These are phyloP conservation scores for Candida oleophila DNA, from an alignment of 805 yeast genomes.

Conservation along the genomic window DNA sequence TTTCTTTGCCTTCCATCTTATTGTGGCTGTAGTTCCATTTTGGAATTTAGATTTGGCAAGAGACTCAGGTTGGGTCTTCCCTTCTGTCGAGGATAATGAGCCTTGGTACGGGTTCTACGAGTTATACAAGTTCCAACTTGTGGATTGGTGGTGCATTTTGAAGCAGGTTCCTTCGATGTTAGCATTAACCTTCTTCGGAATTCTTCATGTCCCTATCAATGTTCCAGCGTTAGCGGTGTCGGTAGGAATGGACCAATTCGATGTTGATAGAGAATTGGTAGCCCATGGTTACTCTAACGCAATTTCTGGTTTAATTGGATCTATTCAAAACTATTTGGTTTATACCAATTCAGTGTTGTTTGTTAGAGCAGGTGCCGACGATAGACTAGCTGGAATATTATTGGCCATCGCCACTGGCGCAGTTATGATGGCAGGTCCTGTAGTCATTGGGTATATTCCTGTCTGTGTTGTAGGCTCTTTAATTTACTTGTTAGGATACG, in stretches of 20 bases:
- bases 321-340: conserved; percentile 91
- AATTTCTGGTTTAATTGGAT: conserved; percentile 78
- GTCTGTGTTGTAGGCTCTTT: conserved; percentile 94
- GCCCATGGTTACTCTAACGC: conserved; percentile 94
- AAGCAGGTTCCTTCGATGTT: conserved; percentile 87
- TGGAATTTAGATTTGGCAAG: conserved; percentile 65
- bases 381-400: conserved; percentile 84
- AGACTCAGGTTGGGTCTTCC: conserved; percentile 81
- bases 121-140: conserved; percentile 64
- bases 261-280: conserved; percentile 88
- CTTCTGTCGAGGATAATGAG: conserved; percentile 57
- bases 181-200: conserved; percentile 93
- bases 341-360: conserved; percentile 91
- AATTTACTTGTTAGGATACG: conserved; percentile 88
- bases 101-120: conserved; percentile 92
- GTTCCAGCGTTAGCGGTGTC: conserved; percentile 97
- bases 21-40: conserved; percentile 63
- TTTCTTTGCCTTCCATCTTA: conserved; percentile 64
- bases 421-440: conserved; percentile 87
- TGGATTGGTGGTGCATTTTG: conserved; percentile 71
- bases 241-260: conserved; percentile 78
- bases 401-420: conserved; percentile 77
- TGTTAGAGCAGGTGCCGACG: conserved; percentile 92
- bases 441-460: conserved; percentile 89
- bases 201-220: conserved; percentile 94